Percentiles rank a stretch among this genome's conserved stretches.
These are phyloP conservation scores for Kodamaea restingae DNA, from an alignment of 805 yeast genomes.

Conservation along the genomic window DNA sequence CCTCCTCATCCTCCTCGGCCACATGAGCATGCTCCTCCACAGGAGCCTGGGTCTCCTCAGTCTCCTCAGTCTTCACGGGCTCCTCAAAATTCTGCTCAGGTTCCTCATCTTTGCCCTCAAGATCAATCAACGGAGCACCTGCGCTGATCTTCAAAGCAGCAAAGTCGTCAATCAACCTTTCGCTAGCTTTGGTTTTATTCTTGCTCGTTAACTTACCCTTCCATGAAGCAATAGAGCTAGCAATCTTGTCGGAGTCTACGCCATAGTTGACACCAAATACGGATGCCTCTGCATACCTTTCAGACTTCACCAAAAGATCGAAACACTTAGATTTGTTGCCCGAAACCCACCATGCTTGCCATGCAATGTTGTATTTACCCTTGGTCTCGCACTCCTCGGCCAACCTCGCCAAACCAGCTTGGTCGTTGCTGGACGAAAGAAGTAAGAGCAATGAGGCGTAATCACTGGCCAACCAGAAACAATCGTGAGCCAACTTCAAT, in stretches of 20 bases:
- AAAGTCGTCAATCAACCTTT: constrained; percentile 50
- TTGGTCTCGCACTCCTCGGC: constrained; percentile 63
- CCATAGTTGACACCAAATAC: constrained; percentile 73
- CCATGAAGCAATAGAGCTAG: constrained; percentile 59
- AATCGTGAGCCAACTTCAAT: constrained; percentile 71
- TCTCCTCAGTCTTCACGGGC: constrained; percentile 4
- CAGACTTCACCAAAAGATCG: constrained; percentile 61
- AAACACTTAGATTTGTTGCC: constrained; percentile 66
- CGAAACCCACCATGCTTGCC: constrained; percentile 84
- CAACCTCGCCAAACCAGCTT: constrained; percentile 52
- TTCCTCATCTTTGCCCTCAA: constrained; percentile 11
- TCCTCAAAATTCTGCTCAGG: constrained; percentile 19
- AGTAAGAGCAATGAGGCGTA: constrained; percentile 75
- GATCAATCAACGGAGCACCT: constrained; percentile 16
- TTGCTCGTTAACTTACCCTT: constrained; percentile 47
- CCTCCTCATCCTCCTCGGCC: constrained; percentile 15
- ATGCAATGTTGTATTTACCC: constrained; percentile 87
- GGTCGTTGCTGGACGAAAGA: constrained; percentile 76
- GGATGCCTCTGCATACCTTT: constrained; percentile 80
- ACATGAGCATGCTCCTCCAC: constrained; percentile 10
- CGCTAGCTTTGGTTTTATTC: constrained; percentile 58
- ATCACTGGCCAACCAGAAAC: constrained; percentile 77
- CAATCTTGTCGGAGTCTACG: constrained; percentile 35
- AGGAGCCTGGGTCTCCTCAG: constrained; percentile 6
- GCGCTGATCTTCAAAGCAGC: constrained; percentile 15